Conservation (phyloP, 2,329 filamentous ascomycete genomes). For the Apiospora marii region DNA sequence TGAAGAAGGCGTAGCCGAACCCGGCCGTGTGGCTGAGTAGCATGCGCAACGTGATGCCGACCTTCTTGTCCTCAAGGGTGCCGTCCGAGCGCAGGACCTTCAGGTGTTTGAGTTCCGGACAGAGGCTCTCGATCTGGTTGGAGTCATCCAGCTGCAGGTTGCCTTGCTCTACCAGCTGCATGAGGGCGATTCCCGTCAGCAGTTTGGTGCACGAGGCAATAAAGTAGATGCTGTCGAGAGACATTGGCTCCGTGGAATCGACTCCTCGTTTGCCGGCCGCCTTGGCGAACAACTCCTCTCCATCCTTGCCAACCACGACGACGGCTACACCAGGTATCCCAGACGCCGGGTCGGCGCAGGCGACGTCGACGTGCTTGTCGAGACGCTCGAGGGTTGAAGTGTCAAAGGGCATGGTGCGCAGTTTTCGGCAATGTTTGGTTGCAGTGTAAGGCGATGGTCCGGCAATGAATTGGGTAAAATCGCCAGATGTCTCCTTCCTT, state of each 20-base stretch:
- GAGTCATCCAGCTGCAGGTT: slow-evolving; percentile 56
- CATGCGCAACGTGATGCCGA: slow-evolving; percentile 64
- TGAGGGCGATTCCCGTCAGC: slow-evolving; percentile 58
- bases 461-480: background rate
- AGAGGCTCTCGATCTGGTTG: slow-evolving; percentile 53
- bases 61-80: slow-evolving; percentile 52
- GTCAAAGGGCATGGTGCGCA: background rate
- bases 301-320: slow-evolving; percentile 53
- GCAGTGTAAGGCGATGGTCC: no score
- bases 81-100: slow-evolving; percentile 53
- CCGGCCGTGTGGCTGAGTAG: slow-evolving; percentile 63
- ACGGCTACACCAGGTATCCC: slow-evolving; percentile 19
- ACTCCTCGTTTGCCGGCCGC: slow-evolving; percentile 56
- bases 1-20: slow-evolving; percentile 65
- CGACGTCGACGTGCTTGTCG: background rate
- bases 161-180: slow-evolving; percentile 65
- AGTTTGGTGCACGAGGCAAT: slow-evolving; percentile 67
- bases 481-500: background rate
- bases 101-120: slow-evolving; percentile 56
- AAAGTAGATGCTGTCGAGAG: slow-evolving; percentile 67
- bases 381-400: background rate
- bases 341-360: background rate
- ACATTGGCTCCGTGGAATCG: slow-evolving; percentile 58
- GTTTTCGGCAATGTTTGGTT: background rate
- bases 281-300: slow-evolving; percentile 56